Conservation (phyloP, 179 eudicot species). For the Patellifolia procumbens region DNA sequence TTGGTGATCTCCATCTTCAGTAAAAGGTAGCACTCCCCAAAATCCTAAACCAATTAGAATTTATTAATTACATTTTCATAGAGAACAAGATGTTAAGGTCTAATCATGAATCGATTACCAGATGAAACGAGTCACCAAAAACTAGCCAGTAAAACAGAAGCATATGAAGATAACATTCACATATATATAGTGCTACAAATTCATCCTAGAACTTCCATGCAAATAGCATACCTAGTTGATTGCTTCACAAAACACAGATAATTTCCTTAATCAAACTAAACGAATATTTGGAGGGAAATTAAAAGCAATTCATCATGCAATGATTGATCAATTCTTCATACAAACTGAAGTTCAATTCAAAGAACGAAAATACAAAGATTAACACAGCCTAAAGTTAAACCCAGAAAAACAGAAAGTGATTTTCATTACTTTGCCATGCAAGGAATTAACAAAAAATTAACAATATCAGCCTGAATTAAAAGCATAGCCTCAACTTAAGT, state of each 20-base stretch:
- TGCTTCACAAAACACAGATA: neutral
- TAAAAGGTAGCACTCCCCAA: constrained; percentile 14
- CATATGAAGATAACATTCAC: neutral
- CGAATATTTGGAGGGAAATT: neutral
- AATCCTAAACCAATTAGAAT: neutral
- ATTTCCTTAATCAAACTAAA: too few species aligned
- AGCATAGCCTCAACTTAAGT: neutral
- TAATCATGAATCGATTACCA: neutral
- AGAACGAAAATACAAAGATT: neutral
- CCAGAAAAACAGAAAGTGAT: neutral
- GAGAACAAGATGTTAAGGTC: neutral
- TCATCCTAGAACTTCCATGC: too few species aligned
- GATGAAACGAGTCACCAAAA: neutral
- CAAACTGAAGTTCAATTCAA: neutral
- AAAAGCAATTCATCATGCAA: neutral
- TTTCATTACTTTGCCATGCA: constrained; percentile 4
- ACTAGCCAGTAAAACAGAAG: neutral
- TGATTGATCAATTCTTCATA: neutral
- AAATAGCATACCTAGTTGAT: neutral
- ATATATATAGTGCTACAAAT: too few species aligned
- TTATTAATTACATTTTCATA: neutral
- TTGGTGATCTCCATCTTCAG: constrained; percentile 64
- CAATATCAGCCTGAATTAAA: neutral
- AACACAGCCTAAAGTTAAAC: neutral
- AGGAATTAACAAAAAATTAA: neutral